These are phyloP conservation scores for Amphibolis antarctica DNA, from an alignment of 106 monocot genomes.

Conservation along the genomic window DNA sequence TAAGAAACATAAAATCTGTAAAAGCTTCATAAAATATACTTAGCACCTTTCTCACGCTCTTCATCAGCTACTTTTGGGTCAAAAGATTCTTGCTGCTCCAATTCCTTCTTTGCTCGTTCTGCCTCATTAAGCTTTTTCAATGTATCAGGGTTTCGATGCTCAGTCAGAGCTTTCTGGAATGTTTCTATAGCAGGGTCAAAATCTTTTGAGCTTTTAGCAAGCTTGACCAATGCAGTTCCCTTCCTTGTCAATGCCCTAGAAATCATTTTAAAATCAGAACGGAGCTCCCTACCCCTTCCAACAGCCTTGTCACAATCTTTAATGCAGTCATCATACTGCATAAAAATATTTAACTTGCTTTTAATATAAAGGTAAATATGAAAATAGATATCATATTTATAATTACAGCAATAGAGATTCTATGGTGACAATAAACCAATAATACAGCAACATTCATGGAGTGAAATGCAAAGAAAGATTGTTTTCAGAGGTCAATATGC, in stretches of 20 bases:
- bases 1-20: neutral
- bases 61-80: constrained; percentile 88
- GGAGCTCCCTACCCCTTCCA: constrained; percentile 88
- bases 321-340: neutral
- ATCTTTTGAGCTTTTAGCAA: constrained; percentile 67
- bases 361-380: too few species aligned
- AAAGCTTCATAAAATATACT: neutral
- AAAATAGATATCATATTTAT: too few species aligned
- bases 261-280: constrained; percentile 85
- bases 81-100: constrained; percentile 84
- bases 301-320: constrained; percentile 92
- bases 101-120: constrained; percentile 77
- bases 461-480: too few species aligned
- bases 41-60: constrained; percentile 87
- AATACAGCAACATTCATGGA: too few species aligned
- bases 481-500: too few species aligned
- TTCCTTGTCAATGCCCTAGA: constrained; percentile 89
- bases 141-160: constrained; percentile 90
- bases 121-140: constrained; percentile 86
- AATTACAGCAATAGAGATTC: too few species aligned
- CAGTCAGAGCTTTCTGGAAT: constrained; percentile 89
- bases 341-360: too few species aligned
- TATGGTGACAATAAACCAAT: too few species aligned
- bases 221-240: constrained; percentile 61
- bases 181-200: constrained; percentile 79